phyloP scores from a whole-genome alignment of 1,284 basidiomycete species.

The Microbotryomycetes sp. region DNA sequence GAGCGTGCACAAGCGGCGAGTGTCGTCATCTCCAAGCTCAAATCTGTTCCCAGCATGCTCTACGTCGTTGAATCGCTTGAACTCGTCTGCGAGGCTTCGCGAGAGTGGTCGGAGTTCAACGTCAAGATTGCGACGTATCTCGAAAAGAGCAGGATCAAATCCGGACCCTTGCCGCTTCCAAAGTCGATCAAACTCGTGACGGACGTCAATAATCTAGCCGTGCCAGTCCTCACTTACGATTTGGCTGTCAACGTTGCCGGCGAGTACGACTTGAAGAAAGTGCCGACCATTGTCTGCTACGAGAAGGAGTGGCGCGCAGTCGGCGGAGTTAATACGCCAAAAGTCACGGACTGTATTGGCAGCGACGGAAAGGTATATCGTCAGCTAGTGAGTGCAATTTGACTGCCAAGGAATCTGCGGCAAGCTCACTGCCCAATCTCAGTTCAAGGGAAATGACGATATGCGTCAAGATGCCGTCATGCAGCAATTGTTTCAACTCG shows the following conservation, averaged over 20 bases:
- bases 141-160: neutral
- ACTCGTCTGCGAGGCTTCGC: constrained; percentile 60
- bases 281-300: constrained; percentile 56
- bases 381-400: constrained; percentile 59
- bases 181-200: constrained; percentile 4
- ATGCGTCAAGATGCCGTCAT: constrained; percentile 95
- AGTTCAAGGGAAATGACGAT: constrained; percentile 94
- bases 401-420: neutral
- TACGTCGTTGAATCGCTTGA: constrained; percentile 53
- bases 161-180: neutral
- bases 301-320: constrained; percentile 56
- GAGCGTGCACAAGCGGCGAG: constrained; percentile 61
- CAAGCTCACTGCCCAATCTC: neutral
- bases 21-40: constrained; percentile 58
- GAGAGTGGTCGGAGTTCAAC: constrained; percentile 69
- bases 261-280: constrained; percentile 57
- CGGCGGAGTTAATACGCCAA: constrained; percentile 77
- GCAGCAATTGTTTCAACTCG: constrained; percentile 93
- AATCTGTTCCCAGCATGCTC: constrained; percentile 43
- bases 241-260: constrained; percentile 65
- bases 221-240: constrained; percentile 72
- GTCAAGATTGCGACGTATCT: constrained; percentile 42
- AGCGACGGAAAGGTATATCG: constrained; percentile 62
- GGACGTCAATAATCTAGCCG: constrained; percentile 51
- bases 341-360: constrained; percentile 66